phyloP scores from a whole-genome alignment of 345 rosid species.

The Limnanthes douglasii region DNA sequence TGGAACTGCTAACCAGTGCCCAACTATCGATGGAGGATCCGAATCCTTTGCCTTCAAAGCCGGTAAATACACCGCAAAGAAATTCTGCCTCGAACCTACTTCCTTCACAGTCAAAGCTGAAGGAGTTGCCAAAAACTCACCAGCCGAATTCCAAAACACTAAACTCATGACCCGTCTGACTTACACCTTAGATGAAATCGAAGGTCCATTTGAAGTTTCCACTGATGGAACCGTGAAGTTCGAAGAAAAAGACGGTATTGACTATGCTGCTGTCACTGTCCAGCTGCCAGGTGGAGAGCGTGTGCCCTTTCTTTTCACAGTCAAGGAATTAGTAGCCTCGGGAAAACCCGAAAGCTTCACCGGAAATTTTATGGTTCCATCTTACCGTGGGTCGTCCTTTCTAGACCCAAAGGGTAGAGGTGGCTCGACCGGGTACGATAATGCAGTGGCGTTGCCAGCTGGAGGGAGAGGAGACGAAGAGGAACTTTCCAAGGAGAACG shows the following conservation, averaged over 20 bases:
- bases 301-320: slow-evolving; percentile 88
- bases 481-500: slow-evolving; percentile 71
- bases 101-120: slow-evolving; percentile 97
- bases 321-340: slow-evolving; percentile 77
- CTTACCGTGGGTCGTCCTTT: slow-evolving; percentile 89
- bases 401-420: slow-evolving; percentile 99
- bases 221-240: slow-evolving; percentile 55
- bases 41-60: slow-evolving; percentile 64
- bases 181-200: slow-evolving; percentile 91
- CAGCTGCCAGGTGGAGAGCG: slow-evolving; percentile 95
- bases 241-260: slow-evolving; percentile 91
- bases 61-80: slow-evolving; percentile 75
- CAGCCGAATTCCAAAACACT: slow-evolving; percentile 85
- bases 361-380: slow-evolving; percentile 70
- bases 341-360: slow-evolving; percentile 75
- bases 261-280: slow-evolving; percentile 88
- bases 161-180: slow-evolving; percentile 98
- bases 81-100: slow-evolving; percentile 88
- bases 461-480: slow-evolving; percentile 84
- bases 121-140: slow-evolving; percentile 58
- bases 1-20: slow-evolving; percentile 94
- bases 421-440: slow-evolving; percentile 86
- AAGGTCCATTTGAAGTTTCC: slow-evolving; percentile 84
- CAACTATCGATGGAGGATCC: slow-evolving; percentile 63
- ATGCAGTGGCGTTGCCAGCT: slow-evolving; percentile 82